Percentiles rank a stretch among this genome's conserved stretches.
These are phyloP conservation scores for Ophiostoma angusticollis DNA, from an alignment of 2,329 filamentous ascomycete species.

Conservation along the genomic window DNA sequence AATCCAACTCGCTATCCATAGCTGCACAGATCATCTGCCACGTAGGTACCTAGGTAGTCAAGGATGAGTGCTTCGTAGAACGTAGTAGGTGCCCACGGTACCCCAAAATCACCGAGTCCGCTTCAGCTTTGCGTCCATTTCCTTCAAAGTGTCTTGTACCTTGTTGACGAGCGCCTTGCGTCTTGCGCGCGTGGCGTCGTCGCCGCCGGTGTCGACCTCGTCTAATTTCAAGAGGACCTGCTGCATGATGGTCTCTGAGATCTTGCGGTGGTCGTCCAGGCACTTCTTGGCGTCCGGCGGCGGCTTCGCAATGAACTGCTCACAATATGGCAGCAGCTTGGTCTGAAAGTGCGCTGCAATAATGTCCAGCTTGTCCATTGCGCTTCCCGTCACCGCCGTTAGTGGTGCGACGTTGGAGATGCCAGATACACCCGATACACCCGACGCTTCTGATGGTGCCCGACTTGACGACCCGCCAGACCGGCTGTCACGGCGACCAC, in stretches of 20 bases:
- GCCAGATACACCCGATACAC: constrained; percentile 11
- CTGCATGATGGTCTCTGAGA: constrained; percentile 64
- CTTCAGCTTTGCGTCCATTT: constrained; percentile 39
- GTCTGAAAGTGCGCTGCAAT: constrained; percentile 51
- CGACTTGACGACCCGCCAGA: constrained; percentile 22
- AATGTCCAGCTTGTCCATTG: constrained; percentile 52
- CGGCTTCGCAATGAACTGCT: constrained; percentile 47
- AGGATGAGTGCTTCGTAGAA: too few relatives aligned
- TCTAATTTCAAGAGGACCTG: constrained; percentile 68
- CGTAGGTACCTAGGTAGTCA: too few relatives aligned
- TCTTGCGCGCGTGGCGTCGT: constrained; percentile 47
- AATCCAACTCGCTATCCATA: too few relatives aligned
- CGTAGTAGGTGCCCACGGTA: too few relatives aligned
- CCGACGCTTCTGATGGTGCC: constrained; percentile 22
- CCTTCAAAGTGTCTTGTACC: constrained; percentile 53
- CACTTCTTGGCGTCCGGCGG: constrained; percentile 55
- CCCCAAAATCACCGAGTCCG: constrained; percentile 5
- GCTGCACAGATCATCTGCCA: too few relatives aligned
- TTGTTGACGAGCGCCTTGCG: constrained; percentile 63
- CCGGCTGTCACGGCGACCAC: constrained; percentile 21
- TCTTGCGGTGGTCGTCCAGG: constrained; percentile 59
- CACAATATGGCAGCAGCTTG: constrained; percentile 52
- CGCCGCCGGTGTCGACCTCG: constrained; percentile 59
- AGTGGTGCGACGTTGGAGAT: constrained; percentile 15
- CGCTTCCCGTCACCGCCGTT: constrained; percentile 25